Conservation (phyloP, 2,329 filamentous ascomycete genomes). For the Acarospora socialis region DNA sequence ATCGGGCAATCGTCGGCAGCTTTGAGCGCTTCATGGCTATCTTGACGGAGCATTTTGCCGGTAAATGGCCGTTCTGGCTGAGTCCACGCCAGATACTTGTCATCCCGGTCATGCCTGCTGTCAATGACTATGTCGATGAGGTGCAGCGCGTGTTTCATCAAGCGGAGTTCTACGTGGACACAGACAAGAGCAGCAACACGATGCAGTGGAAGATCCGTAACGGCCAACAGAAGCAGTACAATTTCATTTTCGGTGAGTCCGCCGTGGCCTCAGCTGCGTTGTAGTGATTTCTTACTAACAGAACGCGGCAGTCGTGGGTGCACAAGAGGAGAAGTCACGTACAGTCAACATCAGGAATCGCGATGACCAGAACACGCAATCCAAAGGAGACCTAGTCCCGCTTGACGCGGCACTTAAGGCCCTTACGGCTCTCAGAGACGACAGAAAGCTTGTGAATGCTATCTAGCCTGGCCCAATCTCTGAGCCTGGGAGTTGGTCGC, state of each 20-base stretch:
- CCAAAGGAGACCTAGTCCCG: constrained; percentile 46
- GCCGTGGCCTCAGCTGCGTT: not conserved
- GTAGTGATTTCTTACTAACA: constrained; percentile 12
- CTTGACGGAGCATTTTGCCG: constrained; percentile 35
- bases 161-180: constrained; percentile 33
- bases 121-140: constrained; percentile 35
- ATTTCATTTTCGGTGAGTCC: constrained; percentile 35
- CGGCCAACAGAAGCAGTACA: constrained; percentile 35
- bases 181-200: constrained; percentile 35
- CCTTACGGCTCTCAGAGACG: constrained; percentile 33
- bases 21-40: constrained; percentile 39
- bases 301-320: constrained; percentile 41
- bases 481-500: too few relatives aligned
- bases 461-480: too few relatives aligned
- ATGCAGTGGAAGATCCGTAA: constrained; percentile 38
- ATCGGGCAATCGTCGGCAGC: constrained; percentile 36
- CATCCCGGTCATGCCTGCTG: constrained; percentile 35
- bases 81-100: constrained; percentile 37
- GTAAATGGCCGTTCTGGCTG: constrained; percentile 40
- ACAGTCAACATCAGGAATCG: constrained; percentile 51
- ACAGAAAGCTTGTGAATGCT: constrained; percentile 29
- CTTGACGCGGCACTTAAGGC: constrained; percentile 44
- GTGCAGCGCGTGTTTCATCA: constrained; percentile 30
- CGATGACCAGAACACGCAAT: constrained; percentile 47
- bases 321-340: constrained; percentile 43